Evolutionary conservation across 495 filamentous ascomycete species (phyloP), one percentile per base, ranked within the genome.

Genomic region (Halenospora varia): DNA sequence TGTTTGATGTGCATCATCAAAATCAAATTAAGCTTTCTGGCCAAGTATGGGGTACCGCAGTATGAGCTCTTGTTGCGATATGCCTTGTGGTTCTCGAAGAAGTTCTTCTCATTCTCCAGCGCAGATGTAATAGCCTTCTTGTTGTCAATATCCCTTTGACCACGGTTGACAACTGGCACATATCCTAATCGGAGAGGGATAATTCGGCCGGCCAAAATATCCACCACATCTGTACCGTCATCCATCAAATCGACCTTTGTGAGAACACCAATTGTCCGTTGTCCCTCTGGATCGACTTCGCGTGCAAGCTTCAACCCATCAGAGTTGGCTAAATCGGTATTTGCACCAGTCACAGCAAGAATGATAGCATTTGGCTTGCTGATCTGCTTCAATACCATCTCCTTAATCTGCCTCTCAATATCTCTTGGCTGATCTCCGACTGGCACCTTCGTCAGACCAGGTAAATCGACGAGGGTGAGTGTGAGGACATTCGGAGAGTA

Each of bases 1-100:
- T 99, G 94, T 74, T 99, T 99, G 78, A 99, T 99, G 77, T 99
- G 94, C 94, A 97, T 99, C 94, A 97, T 97, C 57, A 99, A 82
- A 72, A 99, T 97, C 71, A 98, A 78, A 71, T 99, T 99, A 55
- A 99, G 79, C 73, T 99, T 99, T 48, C 94, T 84, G 4, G 94
- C 94, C 25, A 99, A 78, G 65, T 97, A 99, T 6, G 94, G 94
- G 2, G 94, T 99, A 67, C 94, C 94, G 73, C 94, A 99, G 77
- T 99, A 99, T 15, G 93, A 88, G 65, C 89, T 88, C 83, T 99
- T 99, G 71, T 99, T 99, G 57, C 91, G 81, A 70, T 99, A 99
- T 1, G 94, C 95, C 73, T 95, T 96, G 82, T 99, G 94, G 69
- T 92, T 92, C 61, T 97, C 94, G 69, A 99, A 99, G 75, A 95